These are phyloP conservation scores for Fulvia fulva DNA, from an alignment of 2,329 filamentous ascomycete genomes.

Conservation along the genomic window DNA sequence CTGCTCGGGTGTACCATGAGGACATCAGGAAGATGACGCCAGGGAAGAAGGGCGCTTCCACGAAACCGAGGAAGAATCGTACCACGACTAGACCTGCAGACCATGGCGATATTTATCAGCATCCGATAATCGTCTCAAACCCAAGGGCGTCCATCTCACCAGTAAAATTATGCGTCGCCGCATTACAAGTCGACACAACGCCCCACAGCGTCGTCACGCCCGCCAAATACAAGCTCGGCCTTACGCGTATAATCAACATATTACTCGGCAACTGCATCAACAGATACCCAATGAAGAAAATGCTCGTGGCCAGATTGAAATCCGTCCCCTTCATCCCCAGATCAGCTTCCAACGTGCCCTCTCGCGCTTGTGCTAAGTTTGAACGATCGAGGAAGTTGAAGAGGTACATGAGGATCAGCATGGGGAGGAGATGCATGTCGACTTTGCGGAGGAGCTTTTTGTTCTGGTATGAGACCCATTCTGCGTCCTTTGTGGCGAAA, in stretches of 20 bases:
- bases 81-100: constrained; percentile 41
- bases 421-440: constrained; percentile 62
- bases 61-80: constrained; percentile 48
- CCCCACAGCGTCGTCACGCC: constrained; percentile 45
- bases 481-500: constrained; percentile 7
- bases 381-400: constrained; percentile 63
- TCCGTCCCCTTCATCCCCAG: constrained; percentile 54
- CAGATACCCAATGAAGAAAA: constrained; percentile 58
- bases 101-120: background rate
- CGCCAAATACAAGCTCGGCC: constrained; percentile 53
- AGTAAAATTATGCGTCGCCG: constrained; percentile 42
- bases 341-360: constrained; percentile 52
- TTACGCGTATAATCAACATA: constrained; percentile 51
- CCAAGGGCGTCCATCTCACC: background rate
- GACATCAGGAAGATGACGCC: constrained; percentile 47
- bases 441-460: constrained; percentile 61
- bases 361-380: constrained; percentile 54
- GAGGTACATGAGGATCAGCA: constrained; percentile 69
- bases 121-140: background rate
- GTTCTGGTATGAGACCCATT: constrained; percentile 10
- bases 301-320: constrained; percentile 54
- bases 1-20: constrained; percentile 49
- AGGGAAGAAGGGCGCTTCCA: constrained; percentile 52
- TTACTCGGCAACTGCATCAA: constrained; percentile 62
- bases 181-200: constrained; percentile 44